A percentile compares a stretch with the other conserved stretches of the same genome.
Evolutionary conservation across 371 early-diverging fungal genomes (phyloP).

Genomic region (Mortierella sp.): DNA sequence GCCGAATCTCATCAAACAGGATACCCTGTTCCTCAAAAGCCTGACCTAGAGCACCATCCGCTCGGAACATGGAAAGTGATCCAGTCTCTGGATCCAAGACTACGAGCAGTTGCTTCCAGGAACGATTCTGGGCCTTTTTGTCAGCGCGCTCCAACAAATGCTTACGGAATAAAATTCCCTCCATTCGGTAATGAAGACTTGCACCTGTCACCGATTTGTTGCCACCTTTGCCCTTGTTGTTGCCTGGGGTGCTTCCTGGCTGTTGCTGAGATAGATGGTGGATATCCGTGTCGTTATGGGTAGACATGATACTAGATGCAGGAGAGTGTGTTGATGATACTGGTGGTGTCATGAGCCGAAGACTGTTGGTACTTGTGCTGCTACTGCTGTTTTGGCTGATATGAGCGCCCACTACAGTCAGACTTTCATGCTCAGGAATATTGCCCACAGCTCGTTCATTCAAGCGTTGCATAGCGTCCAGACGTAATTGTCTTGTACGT

Average conservation of each 20-base stretch:
- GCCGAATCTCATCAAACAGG: slow-evolving; percentile 60
- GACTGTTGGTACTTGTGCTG: not conserved
- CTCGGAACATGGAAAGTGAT: slow-evolving; percentile 79
- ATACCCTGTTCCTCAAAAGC: slow-evolving; percentile 25
- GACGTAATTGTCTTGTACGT: slow-evolving; percentile 30
- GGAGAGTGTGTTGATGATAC: too few species aligned
- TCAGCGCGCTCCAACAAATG: slow-evolving; percentile 80
- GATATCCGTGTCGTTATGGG: slow-evolving; percentile 14
- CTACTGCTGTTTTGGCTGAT: not conserved
- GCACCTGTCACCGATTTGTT: slow-evolving; percentile 43
- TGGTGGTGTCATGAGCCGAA: too few species aligned
- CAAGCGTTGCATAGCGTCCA: slow-evolving; percentile 31
- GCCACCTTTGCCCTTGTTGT: slow-evolving; percentile 10
- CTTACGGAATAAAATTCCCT: slow-evolving; percentile 87
- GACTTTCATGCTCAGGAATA: not conserved
- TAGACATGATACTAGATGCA: slow-evolving; percentile 10
- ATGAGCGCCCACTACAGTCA: not conserved
- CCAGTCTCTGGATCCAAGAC: slow-evolving; percentile 69
- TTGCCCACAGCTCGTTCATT: not conserved
- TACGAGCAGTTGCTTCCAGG: slow-evolving; percentile 85
- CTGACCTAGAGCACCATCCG: slow-evolving; percentile 57
- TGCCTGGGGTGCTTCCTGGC: slow-evolving; percentile 22
- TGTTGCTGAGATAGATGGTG: slow-evolving; percentile 19
- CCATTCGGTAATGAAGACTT: slow-evolving; percentile 62
- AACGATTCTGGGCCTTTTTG: slow-evolving; percentile 81